Base-by-base conservation (phyloP, 768 basidiomycete species). In the Russula sp. region DNA sequence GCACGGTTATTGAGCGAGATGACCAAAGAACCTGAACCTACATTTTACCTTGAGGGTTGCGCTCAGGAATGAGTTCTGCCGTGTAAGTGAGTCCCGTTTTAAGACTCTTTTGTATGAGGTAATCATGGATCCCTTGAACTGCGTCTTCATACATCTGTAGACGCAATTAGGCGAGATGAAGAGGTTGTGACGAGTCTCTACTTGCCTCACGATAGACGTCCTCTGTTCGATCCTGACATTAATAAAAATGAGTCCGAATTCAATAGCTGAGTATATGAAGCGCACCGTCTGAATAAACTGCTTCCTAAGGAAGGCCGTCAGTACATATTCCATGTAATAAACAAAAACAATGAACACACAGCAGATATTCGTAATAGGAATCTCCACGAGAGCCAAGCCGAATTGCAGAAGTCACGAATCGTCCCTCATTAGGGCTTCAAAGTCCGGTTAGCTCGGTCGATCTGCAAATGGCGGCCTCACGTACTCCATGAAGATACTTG, bases 301-400 rank as follows among this genome's bases (percentile, higher is more conserved):
- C 72, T 92, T 92, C 57, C 85, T 74, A 54, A 59, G 44, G 38
- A 59, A 22, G n/a, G 34, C 9, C 32, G 38, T 71, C 54, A 71
- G 59, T 9, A 66, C 49, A 42, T n/a, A 8, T 63, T 57, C 40
- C 30, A 40, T 61, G 40, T 28, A 16, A 20, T 36, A n/a, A 34
- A 64, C 55, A 57, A 67, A 60, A 55, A 60, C 36, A 52, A 18
- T 67, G 18, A 48, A 74, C 84, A 77, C 66, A 90, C 89, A 94
- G 71, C 18, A 94, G 75, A 72, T 95, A 94, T 74, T 96, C 95
- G 72, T 97, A 98, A 76, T 87, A 98, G 2, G 92, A 94, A 73
- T 98, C 95, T 34, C 89, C 95, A 49, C 94, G 82, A 38, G 94
- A 94, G 30, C 95, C 95, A 24, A 98, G 82, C 14, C 94, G 86